phyloP scores from a whole-genome alignment of 257 asterid genomes.

The Jacaranda copaia region DNA sequence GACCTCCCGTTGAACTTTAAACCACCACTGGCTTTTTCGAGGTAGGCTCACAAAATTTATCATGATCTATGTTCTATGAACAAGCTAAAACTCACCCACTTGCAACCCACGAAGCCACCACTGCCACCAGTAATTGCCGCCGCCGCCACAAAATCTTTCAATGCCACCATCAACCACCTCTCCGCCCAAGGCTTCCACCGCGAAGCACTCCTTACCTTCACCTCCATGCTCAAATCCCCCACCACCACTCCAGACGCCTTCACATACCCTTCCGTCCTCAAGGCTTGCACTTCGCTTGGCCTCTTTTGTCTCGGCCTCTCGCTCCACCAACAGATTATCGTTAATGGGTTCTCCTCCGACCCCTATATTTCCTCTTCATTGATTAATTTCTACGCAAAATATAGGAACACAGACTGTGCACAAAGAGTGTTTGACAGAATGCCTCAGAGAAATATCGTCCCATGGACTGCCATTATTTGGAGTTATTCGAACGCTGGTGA shows the following conservation, averaged over 20 bases:
- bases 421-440: slow-evolving; percentile 67
- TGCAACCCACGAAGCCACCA: slow-evolving; percentile 42
- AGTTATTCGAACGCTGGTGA: slow-evolving; percentile 65
- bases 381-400: slow-evolving; percentile 63
- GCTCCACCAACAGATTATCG: slow-evolving; percentile 67
- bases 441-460: slow-evolving; percentile 69
- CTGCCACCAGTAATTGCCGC: slow-evolving; percentile 36
- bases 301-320: slow-evolving; percentile 61
- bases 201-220: slow-evolving; percentile 56
- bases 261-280: slow-evolving; percentile 77
- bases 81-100: slow-evolving; percentile 47
- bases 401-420: slow-evolving; percentile 43
- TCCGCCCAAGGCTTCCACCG: slow-evolving; percentile 66
- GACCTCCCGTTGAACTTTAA: not conserved
- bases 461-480: slow-evolving; percentile 80
- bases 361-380: slow-evolving; percentile 74
- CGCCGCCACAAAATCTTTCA: slow-evolving; percentile 51
- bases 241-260: slow-evolving; percentile 63
- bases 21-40: not conserved
- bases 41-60: not conserved
- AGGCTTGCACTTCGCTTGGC: slow-evolving; percentile 73
- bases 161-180: slow-evolving; percentile 68
- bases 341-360: slow-evolving; percentile 66
- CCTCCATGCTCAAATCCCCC: slow-evolving; percentile 60
- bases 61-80: slow-evolving; percentile 59